Conservation (phyloP, 768 basidiomycete genomes). For the Dioszegia crocea region DNA sequence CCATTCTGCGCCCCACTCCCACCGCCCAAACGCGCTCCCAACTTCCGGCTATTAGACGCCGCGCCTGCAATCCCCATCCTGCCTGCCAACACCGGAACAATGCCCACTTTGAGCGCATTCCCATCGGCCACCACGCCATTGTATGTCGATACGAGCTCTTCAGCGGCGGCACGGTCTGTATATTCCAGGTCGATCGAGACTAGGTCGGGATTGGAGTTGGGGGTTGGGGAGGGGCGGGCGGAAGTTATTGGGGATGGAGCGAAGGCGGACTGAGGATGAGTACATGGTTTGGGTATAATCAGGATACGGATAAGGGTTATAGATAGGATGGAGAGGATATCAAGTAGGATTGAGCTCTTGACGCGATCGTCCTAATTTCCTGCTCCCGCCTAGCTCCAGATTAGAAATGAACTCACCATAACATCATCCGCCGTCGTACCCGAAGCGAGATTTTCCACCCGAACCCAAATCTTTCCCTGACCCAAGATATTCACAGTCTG, state of each 20-base stretch:
- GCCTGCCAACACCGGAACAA: conserved; percentile 51
- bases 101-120: conserved; percentile 62
- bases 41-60: not conserved
- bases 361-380: too few species aligned
- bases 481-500: conserved; percentile 33
- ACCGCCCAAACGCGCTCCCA: not conserved
- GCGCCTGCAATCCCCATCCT: not conserved
- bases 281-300: not conserved
- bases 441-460: conserved; percentile 66
- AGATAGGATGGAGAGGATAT: not conserved
- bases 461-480: conserved; percentile 55
- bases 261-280: conserved; percentile 62
- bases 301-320: not conserved
- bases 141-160: conserved; percentile 68
- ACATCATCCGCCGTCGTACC: conserved; percentile 82
- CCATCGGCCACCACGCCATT: conserved; percentile 79
- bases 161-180: conserved; percentile 62
- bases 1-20: not conserved
- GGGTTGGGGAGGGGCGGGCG: conserved; percentile 50
- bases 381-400: too few species aligned
- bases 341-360: not conserved
- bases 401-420: conserved; percentile 51
- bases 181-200: conserved; percentile 69
- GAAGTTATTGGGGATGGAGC: conserved; percentile 62
- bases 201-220: conserved; percentile 39